Conservation (phyloP, 352 stramenopile genomes). For the Bremia lactucae region DNA sequence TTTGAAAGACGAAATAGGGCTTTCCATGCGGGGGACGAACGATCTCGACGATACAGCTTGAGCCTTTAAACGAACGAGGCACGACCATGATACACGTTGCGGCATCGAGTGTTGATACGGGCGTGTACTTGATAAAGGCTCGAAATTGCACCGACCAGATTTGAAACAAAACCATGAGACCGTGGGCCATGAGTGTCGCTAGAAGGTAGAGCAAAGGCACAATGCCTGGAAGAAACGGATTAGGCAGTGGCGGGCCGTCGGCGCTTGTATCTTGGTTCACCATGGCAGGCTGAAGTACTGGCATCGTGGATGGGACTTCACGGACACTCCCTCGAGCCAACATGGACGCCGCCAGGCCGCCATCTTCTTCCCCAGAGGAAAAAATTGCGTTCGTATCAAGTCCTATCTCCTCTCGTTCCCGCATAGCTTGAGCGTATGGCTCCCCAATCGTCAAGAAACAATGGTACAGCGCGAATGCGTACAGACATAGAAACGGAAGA, state of each 20-base stretch:
- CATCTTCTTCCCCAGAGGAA: constrained; percentile 17
- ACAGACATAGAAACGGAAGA: constrained; percentile 53
- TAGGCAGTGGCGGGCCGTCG: constrained; percentile 69
- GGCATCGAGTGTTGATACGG: constrained; percentile 41
- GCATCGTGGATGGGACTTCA: constrained; percentile 22
- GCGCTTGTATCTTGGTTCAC: no score
- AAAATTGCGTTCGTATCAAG: constrained; percentile 21
- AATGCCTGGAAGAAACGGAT: constrained; percentile 85
- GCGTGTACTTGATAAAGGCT: constrained; percentile 79
- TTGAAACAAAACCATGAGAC: constrained; percentile 84
- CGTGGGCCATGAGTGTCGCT: constrained; percentile 64
- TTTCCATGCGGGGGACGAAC: constrained; percentile 27
- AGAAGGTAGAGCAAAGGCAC: constrained; percentile 83
- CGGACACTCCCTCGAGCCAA: constrained; percentile 60
- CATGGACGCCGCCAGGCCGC: constrained; percentile 54
- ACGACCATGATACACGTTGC: constrained; percentile 77
- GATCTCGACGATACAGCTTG: constrained; percentile 75
- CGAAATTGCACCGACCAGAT: constrained; percentile 79
- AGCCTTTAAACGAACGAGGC: constrained; percentile 78
- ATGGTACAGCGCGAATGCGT: constrained; percentile 62
- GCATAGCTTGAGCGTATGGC: constrained; percentile 65
- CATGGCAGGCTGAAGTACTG: no score
- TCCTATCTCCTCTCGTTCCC: constrained; percentile 55
- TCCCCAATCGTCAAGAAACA: constrained; percentile 53
- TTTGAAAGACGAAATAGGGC: constrained; percentile 82